Evolutionary conservation across 148 eudicot species (phyloP).

Genomic region (Silene conica): DNA sequence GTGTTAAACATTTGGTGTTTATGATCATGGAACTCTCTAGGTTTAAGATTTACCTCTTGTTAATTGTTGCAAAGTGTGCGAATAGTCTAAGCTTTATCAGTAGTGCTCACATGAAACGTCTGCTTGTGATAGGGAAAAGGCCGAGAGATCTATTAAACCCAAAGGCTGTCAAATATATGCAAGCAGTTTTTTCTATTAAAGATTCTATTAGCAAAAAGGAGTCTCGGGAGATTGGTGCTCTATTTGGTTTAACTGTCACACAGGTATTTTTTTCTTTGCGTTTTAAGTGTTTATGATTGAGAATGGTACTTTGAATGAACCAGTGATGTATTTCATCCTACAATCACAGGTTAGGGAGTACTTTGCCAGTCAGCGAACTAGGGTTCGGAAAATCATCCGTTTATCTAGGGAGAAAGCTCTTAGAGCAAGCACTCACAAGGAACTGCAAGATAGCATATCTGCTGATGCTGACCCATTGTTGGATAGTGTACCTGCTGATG

Average conservation of each 20-base stretch:
- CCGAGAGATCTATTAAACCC: conserved; percentile 86
- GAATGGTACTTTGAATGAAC: conserved; percentile 10
- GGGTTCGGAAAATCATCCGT: conserved; percentile 71
- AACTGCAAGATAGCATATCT: conserved; percentile 36
- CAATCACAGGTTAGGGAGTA: conserved; percentile 64
- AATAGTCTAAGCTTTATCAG: background rate
- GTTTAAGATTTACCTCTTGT: background rate
- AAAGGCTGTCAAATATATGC: conserved; percentile 84
- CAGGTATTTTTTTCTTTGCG: conserved; percentile 49
- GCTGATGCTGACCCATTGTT: conserved; percentile 34
- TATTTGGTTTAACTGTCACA: conserved; percentile 80
- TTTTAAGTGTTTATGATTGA: background rate
- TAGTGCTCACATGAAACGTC: background rate
- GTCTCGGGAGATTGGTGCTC: conserved; percentile 79
- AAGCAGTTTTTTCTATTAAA: conserved; percentile 71
- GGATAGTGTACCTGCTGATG: conserved; percentile 32
- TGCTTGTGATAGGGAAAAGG: conserved; percentile 61
- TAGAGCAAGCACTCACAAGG: conserved; percentile 28
- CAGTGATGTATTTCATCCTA: conserved; percentile 9
- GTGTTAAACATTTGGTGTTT: background rate
- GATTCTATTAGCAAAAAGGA: conserved; percentile 86
- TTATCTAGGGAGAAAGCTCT: conserved; percentile 63
- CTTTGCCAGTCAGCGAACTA: conserved; percentile 66
- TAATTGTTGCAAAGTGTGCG: background rate
- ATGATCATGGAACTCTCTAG: background rate